Conservation (phyloP, 495 filamentous ascomycete species). For the Aspergillus hancockii region DNA sequence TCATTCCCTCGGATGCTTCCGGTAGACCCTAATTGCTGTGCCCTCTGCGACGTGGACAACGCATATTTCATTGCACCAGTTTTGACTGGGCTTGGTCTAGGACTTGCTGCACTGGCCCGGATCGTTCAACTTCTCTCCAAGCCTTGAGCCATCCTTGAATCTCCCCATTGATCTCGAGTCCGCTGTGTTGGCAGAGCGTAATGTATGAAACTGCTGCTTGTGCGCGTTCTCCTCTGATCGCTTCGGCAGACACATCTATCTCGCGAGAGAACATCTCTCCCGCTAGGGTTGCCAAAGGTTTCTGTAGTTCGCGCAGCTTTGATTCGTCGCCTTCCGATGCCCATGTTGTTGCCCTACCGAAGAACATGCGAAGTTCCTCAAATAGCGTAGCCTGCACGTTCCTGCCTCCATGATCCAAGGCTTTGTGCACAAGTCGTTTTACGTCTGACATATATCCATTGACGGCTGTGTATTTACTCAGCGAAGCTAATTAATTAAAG, state of each 20-base stretch:
- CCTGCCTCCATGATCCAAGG: constrained; percentile 38
- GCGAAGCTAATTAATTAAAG: constrained; percentile 5
- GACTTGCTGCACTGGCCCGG: constrained; percentile 36
- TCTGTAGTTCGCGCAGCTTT: constrained; percentile 28
- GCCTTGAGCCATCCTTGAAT: constrained; percentile 20
- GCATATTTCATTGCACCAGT: constrained; percentile 11
- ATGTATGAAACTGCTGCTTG: constrained; percentile 40
- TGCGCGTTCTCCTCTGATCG: constrained; percentile 43
- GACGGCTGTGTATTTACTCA: constrained; percentile 34
- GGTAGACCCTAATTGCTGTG: neutral
- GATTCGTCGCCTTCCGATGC: constrained; percentile 14
- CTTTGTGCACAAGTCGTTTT: constrained; percentile 33
- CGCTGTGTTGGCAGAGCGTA: constrained; percentile 31
- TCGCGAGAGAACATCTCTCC: constrained; percentile 33
- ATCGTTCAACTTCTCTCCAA: constrained; percentile 43
- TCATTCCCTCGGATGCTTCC: neutral
- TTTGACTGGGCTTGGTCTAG: constrained; percentile 38
- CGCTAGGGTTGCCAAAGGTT: constrained; percentile 31
- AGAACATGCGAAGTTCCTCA: constrained; percentile 42
- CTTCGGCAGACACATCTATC: constrained; percentile 41
- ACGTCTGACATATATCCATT: constrained; percentile 34
- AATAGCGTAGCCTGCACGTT: constrained; percentile 46
- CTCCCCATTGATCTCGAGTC: constrained; percentile 26
- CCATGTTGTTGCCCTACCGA: constrained; percentile 38
- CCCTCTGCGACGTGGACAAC: constrained; percentile 15